phyloP scores from a whole-genome alignment of 2,329 filamentous ascomycete genomes.

The Pseudocercospora musae region DNA sequence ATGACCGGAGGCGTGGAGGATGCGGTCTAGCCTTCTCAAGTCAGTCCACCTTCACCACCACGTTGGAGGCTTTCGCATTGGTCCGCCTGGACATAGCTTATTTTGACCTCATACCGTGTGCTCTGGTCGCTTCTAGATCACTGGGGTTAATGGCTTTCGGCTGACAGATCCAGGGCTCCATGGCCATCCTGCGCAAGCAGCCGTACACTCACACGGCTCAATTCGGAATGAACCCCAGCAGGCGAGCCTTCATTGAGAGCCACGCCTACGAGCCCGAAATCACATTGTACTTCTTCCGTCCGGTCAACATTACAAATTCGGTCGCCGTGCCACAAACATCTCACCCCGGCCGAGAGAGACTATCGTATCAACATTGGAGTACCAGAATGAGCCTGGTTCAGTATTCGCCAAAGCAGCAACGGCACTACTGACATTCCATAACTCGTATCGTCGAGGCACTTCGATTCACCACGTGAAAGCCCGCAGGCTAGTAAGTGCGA shows the following conservation, averaged over 20 bases:
- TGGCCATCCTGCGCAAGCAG: not conserved
- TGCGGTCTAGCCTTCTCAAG: not conserved
- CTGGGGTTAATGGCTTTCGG: not conserved
- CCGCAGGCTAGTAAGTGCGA: not conserved
- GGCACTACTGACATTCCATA: not conserved
- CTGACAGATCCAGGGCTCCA: not conserved
- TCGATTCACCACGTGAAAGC: not conserved
- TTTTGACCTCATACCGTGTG: not conserved
- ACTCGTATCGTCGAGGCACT: not conserved
- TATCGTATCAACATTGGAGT: not conserved
- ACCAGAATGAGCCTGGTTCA: not conserved
- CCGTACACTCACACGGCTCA: too few species aligned
- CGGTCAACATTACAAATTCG: not conserved
- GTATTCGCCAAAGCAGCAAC: not conserved
- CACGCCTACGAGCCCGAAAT: not conserved
- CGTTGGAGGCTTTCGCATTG: not conserved
- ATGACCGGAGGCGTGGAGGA: not conserved
- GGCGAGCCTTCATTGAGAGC: not conserved
- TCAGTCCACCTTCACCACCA: not conserved
- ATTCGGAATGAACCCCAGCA: not conserved
- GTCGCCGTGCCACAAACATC: not conserved
- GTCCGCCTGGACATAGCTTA: not conserved
- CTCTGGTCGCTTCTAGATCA: not conserved
- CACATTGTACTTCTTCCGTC: not conserved
- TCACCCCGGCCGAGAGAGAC: not conserved